A percentile compares a stretch with the other conserved stretches of the same genome.
Conservation (phyloP, 495 filamentous ascomycete species). For the Podospora fimiseda region DNA sequence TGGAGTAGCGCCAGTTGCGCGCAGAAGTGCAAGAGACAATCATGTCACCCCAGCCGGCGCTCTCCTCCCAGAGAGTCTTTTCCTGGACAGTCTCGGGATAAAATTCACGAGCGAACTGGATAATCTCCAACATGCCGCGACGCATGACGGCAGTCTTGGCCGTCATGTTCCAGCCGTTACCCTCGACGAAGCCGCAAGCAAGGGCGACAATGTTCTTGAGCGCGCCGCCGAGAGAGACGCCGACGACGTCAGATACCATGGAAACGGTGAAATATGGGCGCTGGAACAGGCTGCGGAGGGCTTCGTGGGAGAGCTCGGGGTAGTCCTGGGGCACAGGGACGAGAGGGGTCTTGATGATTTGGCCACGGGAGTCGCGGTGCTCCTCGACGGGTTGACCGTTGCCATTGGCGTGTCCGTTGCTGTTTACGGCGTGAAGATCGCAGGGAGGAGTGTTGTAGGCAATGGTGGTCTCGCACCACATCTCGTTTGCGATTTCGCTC, state of each 20-base stretch:
- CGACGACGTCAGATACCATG: conserved; percentile 86
- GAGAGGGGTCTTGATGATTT: conserved; percentile 58
- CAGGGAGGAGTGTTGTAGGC: conserved; percentile 91
- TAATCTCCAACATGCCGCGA: conserved; percentile 88
- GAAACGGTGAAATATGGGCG: conserved; percentile 96
- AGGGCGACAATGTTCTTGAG: conserved; percentile 97
- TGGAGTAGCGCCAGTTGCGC: conserved; percentile 90
- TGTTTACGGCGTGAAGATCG: conserved; percentile 38
- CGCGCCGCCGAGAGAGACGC: conserved; percentile 90
- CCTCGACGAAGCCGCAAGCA: conserved; percentile 91
- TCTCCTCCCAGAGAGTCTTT: conserved; percentile 91
- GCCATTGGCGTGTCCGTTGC: conserved; percentile 40
- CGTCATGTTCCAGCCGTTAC: conserved; percentile 95
- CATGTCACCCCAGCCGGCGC: conserved; percentile 90
- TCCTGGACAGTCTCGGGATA: conserved; percentile 72
- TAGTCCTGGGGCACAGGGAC: conserved; percentile 70
- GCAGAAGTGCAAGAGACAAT: conserved; percentile 90
- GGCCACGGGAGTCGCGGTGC: conserved; percentile 58
- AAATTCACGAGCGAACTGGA: conserved; percentile 88
- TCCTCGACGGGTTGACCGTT: conserved; percentile 41
- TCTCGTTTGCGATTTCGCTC: conserved; percentile 86
- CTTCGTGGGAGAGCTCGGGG: conserved; percentile 71
- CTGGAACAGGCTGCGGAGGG: conserved; percentile 81
- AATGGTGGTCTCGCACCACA: conserved; percentile 94
- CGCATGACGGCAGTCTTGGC: conserved; percentile 97